Base-by-base conservation (phyloP, 1,284 basidiomycete species). In the Trichosporon sp. region DNA sequence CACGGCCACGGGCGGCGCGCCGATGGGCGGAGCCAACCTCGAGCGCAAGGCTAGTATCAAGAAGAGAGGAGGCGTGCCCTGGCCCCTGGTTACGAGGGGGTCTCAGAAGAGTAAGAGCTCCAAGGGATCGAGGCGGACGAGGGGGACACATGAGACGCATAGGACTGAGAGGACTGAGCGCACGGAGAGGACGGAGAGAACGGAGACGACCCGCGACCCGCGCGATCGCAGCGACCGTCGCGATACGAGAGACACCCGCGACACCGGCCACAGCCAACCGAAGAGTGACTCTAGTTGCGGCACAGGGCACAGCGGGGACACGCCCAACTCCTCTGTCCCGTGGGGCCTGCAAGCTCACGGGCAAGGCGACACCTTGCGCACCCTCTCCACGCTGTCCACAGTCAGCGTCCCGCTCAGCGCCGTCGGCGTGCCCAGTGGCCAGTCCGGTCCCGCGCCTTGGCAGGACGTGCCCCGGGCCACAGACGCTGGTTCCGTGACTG, bases 401-500 rank as follows among this genome's bases (percentile, higher is more conserved):
- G 32, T 21, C 12, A 63, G 59, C 59, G 59, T 63, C 10, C 59
- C 59, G 31, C 59, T 63, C 32, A 63, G 59, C 59, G 59, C 59
- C 2, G 59, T 63, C 59, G 59, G 59, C 59, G 32, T 63, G 19
- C 59, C 59, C 16, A 35, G 31, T 16, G 16, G 59, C 14, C 32
- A 37, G 19, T 10, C 59, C 4, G 31, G 31, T 5, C 32, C 31
- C 4, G 31, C 31, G 7, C 59, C 59, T 3, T 32, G 32, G 14
- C 12, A 35, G 14, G 31, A 16, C 59, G 59, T 37, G 16, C 59
- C 59, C 7, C 51, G 51, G 6, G 51, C 51, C 51, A 10, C 10
- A 19, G 51, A 21, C 51, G 51, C 51, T 1, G 51, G 19, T 6
- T 21, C 51, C 19, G 51, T 54, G 14, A 21, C 51, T 8, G 51